Evolutionary conservation across 2,329 filamentous ascomycete genomes (phyloP), one percentile per base, ranked within the genome.

Genomic region (Fusarium longipes): DNA sequence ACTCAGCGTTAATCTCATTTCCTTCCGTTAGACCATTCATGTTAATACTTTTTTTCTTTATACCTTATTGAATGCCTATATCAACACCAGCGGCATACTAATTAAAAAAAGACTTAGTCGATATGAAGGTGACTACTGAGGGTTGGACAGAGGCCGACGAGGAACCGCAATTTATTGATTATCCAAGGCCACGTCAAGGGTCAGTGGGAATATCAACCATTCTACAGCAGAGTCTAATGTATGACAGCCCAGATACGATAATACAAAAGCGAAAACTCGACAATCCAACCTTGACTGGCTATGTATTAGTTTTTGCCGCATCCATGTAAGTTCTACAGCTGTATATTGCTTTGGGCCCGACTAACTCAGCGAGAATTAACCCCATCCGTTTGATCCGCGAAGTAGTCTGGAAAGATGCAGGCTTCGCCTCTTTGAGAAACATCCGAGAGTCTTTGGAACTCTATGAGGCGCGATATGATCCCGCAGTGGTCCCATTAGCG

Each of bases 361-460:
- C 40, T 60, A 3, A 60, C 20, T 11, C 4, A 2, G 0, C 15
- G 14, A 72, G 70, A 7, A 68, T 72, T 40, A 66, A 71, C 45
- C 56, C 48, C 18, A 15, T 67, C n/a, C 62, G 61, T 9, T 59
- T 70, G 27, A 47, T 72, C 17, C 69, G 69, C 2, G 54, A 68
- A 33, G 10, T 50, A 10, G 70, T 65, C 14, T 92, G 88, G 87
- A 79, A 78, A 48, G 89, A 89, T 75, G 88, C 88, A 24, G 87
- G 88, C 27, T 91, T 92, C 72, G 80, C 77, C 36, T 77, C 80
- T 8, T 78, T 92, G 25, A 84, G 86, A 40, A 78, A 83, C 20
- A 82, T 88, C 45, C 79, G 81, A 22, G 76, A 83, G 24, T 79
- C 74, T 9, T 74, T 92, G 22, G 80, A 86, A 45, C 79, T 84